phyloP scores from a whole-genome alignment of 495 filamentous ascomycete species.

The Hypoxylon intermedium region DNA sequence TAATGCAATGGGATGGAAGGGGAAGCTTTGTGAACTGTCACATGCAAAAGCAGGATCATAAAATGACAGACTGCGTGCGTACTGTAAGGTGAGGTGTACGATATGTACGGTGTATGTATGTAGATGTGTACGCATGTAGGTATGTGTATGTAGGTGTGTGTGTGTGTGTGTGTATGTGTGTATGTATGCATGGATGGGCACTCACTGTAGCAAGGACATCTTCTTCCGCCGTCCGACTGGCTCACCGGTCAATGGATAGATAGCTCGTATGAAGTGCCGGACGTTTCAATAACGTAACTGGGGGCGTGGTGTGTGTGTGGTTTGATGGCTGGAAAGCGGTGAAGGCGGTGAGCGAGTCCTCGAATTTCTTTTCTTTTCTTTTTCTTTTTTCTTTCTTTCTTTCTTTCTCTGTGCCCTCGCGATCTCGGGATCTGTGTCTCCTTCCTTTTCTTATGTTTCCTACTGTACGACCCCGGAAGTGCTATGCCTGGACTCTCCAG shows the following conservation, averaged over 20 bases:
- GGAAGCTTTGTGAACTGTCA: not conserved
- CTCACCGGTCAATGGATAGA: constrained; percentile 18
- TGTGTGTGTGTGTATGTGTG: constrained; percentile 6
- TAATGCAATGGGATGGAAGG: too few relatives aligned
- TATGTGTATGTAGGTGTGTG: constrained; percentile 14
- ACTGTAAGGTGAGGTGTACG: constrained; percentile 24
- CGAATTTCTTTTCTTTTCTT: constrained; percentile 4
- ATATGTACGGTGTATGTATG: constrained; percentile 5
- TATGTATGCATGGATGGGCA: constrained; percentile 4
- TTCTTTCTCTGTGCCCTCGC: not conserved
- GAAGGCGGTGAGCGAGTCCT: constrained; percentile 30
- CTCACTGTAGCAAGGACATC: constrained; percentile 43
- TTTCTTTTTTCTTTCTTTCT: constrained; percentile 3
- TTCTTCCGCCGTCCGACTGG: not conserved
- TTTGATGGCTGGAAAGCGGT: constrained; percentile 3
- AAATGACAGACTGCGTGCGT: constrained; percentile 22
- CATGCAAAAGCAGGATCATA: not conserved
- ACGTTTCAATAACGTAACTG: constrained; percentile 36
- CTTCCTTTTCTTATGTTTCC: too few relatives aligned
- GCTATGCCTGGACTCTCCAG: constrained; percentile 23
- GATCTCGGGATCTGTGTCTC: not conserved
- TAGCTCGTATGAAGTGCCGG: constrained; percentile 7
- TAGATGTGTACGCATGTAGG: too few relatives aligned
- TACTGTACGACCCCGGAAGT: constrained; percentile 13
- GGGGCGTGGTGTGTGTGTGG: constrained; percentile 10